Conservation (phyloP, 805 yeast species). For the Yarrowia sp. region DNA sequence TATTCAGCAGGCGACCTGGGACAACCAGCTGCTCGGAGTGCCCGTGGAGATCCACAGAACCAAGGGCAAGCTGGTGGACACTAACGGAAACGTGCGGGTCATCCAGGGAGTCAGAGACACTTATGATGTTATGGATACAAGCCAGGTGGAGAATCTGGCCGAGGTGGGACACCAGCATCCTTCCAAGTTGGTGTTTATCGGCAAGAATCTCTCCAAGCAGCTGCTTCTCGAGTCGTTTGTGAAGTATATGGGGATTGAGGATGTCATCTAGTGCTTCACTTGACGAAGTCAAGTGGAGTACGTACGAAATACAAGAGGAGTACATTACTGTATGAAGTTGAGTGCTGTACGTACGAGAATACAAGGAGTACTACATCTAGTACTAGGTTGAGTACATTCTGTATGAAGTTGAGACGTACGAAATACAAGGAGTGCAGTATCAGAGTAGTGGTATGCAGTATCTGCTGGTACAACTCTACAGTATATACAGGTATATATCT, state of each 20-base stretch:
- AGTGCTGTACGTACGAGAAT: no score
- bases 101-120: constrained; percentile 93
- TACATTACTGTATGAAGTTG: no score
- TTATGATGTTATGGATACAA: constrained; percentile 65
- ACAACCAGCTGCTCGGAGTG: constrained; percentile 43
- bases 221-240: constrained; percentile 25
- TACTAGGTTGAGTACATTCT: no score
- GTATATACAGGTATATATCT: no score
- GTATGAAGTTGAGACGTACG: no score
- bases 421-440: no score
- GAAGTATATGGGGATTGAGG: not conserved
- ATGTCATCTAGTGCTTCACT: constrained; percentile 9
- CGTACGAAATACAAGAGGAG: no score
- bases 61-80: constrained; percentile 64
- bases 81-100: constrained; percentile 47
- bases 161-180: constrained; percentile 39
- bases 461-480: no score
- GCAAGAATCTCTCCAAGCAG: constrained; percentile 52
- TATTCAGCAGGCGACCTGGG: constrained; percentile 78
- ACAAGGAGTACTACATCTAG: no score
- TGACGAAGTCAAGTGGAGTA: no score
- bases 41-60: constrained; percentile 71
- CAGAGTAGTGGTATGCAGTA: no score
- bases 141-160: constrained; percentile 31
- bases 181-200: constrained; percentile 71